Evolutionary conservation across 2,329 filamentous ascomycete genomes (phyloP), one percentile per base, ranked within the genome.

Genomic region (Aspergillus fischeri): DNA sequence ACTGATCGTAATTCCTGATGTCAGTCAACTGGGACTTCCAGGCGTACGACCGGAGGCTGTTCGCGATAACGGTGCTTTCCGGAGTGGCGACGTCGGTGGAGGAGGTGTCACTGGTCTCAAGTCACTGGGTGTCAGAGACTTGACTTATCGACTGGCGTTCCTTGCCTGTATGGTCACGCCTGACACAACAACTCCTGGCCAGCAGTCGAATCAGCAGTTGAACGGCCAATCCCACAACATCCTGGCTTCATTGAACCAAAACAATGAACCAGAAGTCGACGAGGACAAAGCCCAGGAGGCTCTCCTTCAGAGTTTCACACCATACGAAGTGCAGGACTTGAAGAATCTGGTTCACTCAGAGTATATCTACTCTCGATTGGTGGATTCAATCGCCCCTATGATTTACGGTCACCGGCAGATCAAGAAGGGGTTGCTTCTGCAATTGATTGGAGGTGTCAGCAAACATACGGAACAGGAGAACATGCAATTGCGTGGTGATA

Each of bases 371-470:
- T 88, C 90, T 66, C 86, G 92, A 27, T 80, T 99, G 9, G 92
- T 99, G 38, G 90, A 96, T 67, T 97, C 92, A 0, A 87, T 99
- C 49, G 94, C 94, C 1, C 94, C 94, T 1, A 99, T 93, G 83
- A 92, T 99, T 3, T 99, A 96, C 68, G 94, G 94, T 14, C 94
- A 99, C 71, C 91, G 94, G 60, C 91, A 97, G 56, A 93, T 99
- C 70, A 99, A 99, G 79, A 99, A 99, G 75, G 94, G 94, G 29
- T 80, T 99, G 25, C 83, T 99, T 7, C 81, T 99, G 45, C 94
- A 99, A 74, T 82, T 99, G 49, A 91, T 99, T 84, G 91, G 92
- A n/a, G 94, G 94, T 79, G 91, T 99, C 2, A 86, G 87, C 76
- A 99, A 99, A 75, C 84, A 85, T 24, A 99, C 94, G 0, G 84